Base-by-base conservation (phyloP, 1,284 basidiomycete genomes). In the Puccinia novopanici region DNA sequence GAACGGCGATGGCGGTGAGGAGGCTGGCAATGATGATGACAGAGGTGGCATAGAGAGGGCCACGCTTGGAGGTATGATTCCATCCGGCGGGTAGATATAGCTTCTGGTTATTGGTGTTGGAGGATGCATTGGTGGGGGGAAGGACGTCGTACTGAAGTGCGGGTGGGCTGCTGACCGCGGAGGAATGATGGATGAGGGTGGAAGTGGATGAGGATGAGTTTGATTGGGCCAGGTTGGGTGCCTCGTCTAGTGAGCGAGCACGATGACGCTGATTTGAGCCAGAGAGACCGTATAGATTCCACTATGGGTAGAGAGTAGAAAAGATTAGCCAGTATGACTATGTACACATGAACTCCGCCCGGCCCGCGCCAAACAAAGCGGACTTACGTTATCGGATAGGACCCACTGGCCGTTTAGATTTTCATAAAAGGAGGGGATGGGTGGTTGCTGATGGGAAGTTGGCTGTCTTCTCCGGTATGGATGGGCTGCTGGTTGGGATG, bases 61-160 rank as follows among this genome's bases (percentile, higher is more conserved):
- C 77, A 24, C 77, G 54, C 15, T 45, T 40, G 19, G 77, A 80
- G 54, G 77, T 80, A 65, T 80, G 77, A 50, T 80, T 80, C 77
- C 77, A 80, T n/a, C 77, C 77, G 54, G 77, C 50, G n/a, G 77
- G 77, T 13, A 80, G 77, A 80, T 80, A 57, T 15, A 80, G 77
- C 24, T 76, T 76, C 27, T 61, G 67, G 42, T 22, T 57, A 27
- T 45, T 59, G 12, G 19, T 24, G n/a, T 37, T 78, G 1, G 76
- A n/a, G 24, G 42, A 52, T 13, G 54, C 5, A 30, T 79, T 37
- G 17, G 5, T 3, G 61, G 45, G n/a, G n/a, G 40, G 55, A 3
- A 19, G 54, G n/a, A n/a, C 24, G n/a, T 71, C 54, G 19, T 67
- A 71, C 63, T 70, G 63, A 9, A 79, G 52, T 22, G 27, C 9